Evolutionary conservation across 75 land plant genomes (phyloP), one percentile per base, ranked within the genome.

Genomic region (Larix kaempferi): DNA sequence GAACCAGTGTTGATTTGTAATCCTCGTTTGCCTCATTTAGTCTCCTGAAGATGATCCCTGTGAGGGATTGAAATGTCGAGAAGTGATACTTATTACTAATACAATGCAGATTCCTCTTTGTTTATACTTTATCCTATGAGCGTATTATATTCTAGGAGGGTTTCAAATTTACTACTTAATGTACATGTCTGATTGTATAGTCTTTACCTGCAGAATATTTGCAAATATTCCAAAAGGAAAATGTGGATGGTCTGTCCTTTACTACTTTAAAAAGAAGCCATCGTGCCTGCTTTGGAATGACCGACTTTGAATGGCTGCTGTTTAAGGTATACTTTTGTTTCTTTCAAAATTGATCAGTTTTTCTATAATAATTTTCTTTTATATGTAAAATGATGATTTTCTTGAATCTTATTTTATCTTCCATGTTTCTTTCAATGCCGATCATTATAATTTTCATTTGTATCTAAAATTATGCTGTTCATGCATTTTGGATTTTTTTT

Each of bases 251-350:
- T 23, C 69, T 75, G 55, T 56, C 80, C 71, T 72, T 84, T 52
- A 76, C 81, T 49, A 81, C 86, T 25, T 78, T 84, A 16, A 75
- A 81, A 39, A 83, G 86, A 73, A 77, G 56, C 35, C 86, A 84
- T 56, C 76, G 57, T 37, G 86, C 86, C 57, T 84, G 86, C 58
- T 35, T 74, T 57, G 79, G 86, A 37, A 84, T 84, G 84, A 81
- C 27, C 35, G 84, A 84, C 67, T 78, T 61, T 62, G 86, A 84
- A 57, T 84, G 86, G 86, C 79, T 84, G 25, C 74, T 84, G 29
- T 65, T 84, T 23, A 84, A 84, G 86, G 86, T 84, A 19, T n/a
- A 54, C 1, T n/a, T 67, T 75, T 66, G 8, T 39, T 33, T 23
- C 59, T 15, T 80, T 80, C 5, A 69, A 4, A 69, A n/a, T 17